Evolutionary conservation across 2,329 filamentous ascomycete species (phyloP).

Genomic region (Sclerotinia subarctica): DNA sequence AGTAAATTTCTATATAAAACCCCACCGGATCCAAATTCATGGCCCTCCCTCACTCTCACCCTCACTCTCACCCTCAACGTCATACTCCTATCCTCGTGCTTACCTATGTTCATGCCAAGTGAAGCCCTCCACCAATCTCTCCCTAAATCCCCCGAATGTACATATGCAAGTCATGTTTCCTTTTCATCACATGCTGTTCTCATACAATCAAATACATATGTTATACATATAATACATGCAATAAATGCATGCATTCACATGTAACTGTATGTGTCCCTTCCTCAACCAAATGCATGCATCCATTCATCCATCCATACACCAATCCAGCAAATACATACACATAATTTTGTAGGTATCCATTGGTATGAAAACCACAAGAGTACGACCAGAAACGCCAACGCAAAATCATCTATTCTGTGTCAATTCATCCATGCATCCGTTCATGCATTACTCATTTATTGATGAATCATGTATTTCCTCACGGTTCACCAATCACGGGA

Average conservation of each 20-base stretch:
- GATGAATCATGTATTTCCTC: background rate
- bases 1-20: background rate
- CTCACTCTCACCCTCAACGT: background rate
- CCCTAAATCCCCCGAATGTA: slow-evolving; percentile 17
- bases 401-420: slow-evolving; percentile 12
- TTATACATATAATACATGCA: background rate
- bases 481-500: slow-evolving; percentile 17
- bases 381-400: slow-evolving; percentile 11
- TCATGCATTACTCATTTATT: slow-evolving; percentile 1
- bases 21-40: background rate
- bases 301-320: background rate
- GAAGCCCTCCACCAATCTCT: background rate
- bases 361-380: slow-evolving; percentile 14
- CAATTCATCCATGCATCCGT: background rate
- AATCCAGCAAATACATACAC: background rate
- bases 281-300: background rate
- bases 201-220: background rate
- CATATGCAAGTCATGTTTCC: slow-evolving; percentile 4
- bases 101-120: background rate
- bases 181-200: background rate
- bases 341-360: background rate
- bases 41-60: background rate
- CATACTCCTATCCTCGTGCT: background rate
- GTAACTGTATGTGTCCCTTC: slow-evolving; percentile 1
- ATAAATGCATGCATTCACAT: background rate